Evolutionary conservation across 306 rosid genomes (phyloP).

Genomic region (Cyclanthera cordifolia): DNA sequence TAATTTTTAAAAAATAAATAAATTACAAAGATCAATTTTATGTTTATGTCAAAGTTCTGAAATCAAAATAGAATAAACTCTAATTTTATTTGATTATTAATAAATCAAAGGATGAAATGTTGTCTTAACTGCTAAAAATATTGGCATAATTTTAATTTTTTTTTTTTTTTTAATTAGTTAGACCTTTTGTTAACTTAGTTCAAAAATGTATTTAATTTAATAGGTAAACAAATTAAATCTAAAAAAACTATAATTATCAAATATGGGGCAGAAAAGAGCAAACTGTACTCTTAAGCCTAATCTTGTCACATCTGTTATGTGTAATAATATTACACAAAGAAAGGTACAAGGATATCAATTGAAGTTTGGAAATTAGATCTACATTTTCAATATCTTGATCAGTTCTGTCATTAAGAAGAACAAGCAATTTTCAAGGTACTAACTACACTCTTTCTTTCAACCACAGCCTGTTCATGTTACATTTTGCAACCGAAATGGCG

Average conservation of each 20-base stretch:
- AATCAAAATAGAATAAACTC: no score
- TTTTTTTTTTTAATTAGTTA: no score
- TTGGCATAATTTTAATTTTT: background rate
- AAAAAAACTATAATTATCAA: background rate
- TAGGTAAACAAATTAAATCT: background rate
- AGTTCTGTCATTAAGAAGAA: slow-evolving; percentile 48
- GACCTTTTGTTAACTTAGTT: no score
- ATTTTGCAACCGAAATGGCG: slow-evolving; percentile 62
- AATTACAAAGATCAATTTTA: no score
- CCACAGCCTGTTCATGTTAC: slow-evolving; percentile 52
- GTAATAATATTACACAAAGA: slow-evolving; percentile 7
- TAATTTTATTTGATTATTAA: no score
- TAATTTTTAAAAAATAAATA: no score
- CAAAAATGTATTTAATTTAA: no score
- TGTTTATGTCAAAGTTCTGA: no score
- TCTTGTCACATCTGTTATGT: background rate
- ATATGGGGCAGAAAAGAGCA: background rate
- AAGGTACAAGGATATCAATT: slow-evolving; percentile 30
- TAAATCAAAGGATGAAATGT: no score
- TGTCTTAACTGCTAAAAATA: no score
- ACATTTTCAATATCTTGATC: slow-evolving; percentile 21
- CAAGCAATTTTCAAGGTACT: slow-evolving; percentile 49
- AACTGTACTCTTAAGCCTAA: no score
- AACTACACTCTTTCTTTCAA: slow-evolving; percentile 59
- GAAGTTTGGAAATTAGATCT: slow-evolving; percentile 26